Evolutionary conservation across 495 filamentous ascomycete genomes (phyloP), one percentile per base, ranked within the genome.

Genomic region (Cairneyella variabilis): DNA sequence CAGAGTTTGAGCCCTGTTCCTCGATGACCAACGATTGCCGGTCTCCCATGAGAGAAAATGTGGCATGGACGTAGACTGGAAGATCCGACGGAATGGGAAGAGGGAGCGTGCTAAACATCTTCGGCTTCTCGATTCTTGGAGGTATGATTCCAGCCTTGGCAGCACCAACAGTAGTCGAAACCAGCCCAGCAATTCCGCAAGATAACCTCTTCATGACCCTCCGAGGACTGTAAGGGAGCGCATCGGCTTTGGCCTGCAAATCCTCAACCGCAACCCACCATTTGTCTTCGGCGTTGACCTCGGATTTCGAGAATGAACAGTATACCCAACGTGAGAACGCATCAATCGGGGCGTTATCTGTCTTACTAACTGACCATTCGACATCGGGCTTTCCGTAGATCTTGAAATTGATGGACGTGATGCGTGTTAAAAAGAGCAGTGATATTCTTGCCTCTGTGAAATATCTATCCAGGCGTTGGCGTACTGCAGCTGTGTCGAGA

Each of bases 171-270:
- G 20, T 54, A 30, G 56, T 43, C 1, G 21, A 62, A 49, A 56
- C 38, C 10, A 56, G 51, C 8, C 60, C 68, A 25, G 71, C 71
- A 32, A 74, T 53, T 1, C 71, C 69, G 51, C 67, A 71, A 46
- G 64, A 66, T 20, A 66, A 59, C 27, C 66, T 48, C 25, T 73
- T 70, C 32, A 55, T 62, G 12, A 57, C 28, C 18, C 56, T 51
- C 47, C 58, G 59, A 1, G 56, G 54, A 26, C 40, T 59, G 3
- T 45, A 51, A 14, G 37, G 34, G 2, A 70, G 25, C 8, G 43
- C 22, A 0, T 52, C 39, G 27, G 60, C 60, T 9, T 51, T 34
- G 2, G 26, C 41, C 18, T 47, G 25, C 14, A 65, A 40, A 42
- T 64, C 58, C 26, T 49, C 55, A 3, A 60, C 30, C n/a, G 59